A percentile compares a stretch with the other conserved stretches of the same genome.
Conservation (phyloP, 768 basidiomycete genomes). For the Macrocybe gigantea region DNA sequence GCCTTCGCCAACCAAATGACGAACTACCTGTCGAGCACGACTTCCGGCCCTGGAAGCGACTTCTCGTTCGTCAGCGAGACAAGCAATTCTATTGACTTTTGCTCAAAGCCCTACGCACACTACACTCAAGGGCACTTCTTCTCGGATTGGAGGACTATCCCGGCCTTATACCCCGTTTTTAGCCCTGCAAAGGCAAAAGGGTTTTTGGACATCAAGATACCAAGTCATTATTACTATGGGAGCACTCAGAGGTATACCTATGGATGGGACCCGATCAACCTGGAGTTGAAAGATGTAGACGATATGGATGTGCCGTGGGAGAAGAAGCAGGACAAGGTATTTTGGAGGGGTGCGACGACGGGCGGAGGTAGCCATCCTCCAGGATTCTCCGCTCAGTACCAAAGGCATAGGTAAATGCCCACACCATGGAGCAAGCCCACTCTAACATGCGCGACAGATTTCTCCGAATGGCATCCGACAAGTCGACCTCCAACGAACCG, state of each 20-base stretch:
- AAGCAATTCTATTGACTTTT: constrained; percentile 63
- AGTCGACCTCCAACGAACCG: constrained; percentile 46
- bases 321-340: constrained; percentile 78
- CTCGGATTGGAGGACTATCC: constrained; percentile 91
- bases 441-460: constrained; percentile 29
- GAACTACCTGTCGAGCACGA: constrained; percentile 20
- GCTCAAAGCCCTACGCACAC: constrained; percentile 75
- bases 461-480: constrained; percentile 71
- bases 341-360: constrained; percentile 95
- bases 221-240: constrained; percentile 94
- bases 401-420: constrained; percentile 66
- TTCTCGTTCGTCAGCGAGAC: constrained; percentile 60
- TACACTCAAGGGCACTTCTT: constrained; percentile 94
- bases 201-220: constrained; percentile 87
- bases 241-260: constrained; percentile 82
- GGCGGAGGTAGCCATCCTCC: constrained; percentile 88
- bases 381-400: constrained; percentile 78
- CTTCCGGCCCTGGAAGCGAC: constrained; percentile 35
- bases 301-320: constrained; percentile 89
- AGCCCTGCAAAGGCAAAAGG: constrained; percentile 86
- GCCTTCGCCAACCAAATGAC: constrained; percentile 24
- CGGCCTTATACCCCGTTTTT: constrained; percentile 88
- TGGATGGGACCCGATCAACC: constrained; percentile 78
- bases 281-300: constrained; percentile 71
- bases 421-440: background rate